These are phyloP conservation scores for Candida loeiensis DNA, from an alignment of 805 yeast genomes.

Conservation along the genomic window DNA sequence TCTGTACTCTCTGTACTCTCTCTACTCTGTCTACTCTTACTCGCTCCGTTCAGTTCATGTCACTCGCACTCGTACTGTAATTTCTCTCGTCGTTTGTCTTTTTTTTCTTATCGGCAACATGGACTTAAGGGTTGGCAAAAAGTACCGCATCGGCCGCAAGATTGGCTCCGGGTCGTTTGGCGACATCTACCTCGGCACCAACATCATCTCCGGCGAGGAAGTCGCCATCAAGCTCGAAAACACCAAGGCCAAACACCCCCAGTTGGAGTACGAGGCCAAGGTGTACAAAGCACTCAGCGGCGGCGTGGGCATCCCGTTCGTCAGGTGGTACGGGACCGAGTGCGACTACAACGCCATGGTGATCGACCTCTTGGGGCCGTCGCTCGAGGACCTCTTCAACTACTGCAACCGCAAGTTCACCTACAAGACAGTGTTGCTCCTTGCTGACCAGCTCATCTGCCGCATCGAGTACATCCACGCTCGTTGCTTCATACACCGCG, in stretches of 20 bases:
- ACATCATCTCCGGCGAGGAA: constrained; percentile 93
- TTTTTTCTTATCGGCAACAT: constrained; percentile 11
- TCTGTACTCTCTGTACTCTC: neutral
- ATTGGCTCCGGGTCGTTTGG: constrained; percentile 98
- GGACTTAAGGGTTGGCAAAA: constrained; percentile 89
- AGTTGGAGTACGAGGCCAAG: constrained; percentile 92
- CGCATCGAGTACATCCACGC: constrained; percentile 96
- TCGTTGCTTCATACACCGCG: constrained; percentile 82
- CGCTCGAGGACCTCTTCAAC: constrained; percentile 91
- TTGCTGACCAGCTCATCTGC: constrained; percentile 92
- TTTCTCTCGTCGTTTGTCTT: neutral
- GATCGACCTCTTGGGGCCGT: constrained; percentile 91
- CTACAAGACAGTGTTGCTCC: constrained; percentile 84
- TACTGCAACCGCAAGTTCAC: constrained; percentile 93
- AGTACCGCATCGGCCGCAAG: constrained; percentile 88
- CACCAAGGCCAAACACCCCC: constrained; percentile 91
- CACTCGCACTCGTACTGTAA: no score
- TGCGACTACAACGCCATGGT: constrained; percentile 97
- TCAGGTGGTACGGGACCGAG: constrained; percentile 95
- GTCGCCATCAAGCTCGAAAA: constrained; percentile 95
- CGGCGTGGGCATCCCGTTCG: constrained; percentile 95
- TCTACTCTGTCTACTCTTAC: neutral
- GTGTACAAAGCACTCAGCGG: constrained; percentile 93
- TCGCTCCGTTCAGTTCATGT: no score
- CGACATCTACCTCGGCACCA: constrained; percentile 90